A percentile compares a stretch with the other conserved stretches of the same genome.
These are phyloP conservation scores for Diaporthe vexans DNA, from an alignment of 2,329 filamentous ascomycete genomes.

Conservation along the genomic window DNA sequence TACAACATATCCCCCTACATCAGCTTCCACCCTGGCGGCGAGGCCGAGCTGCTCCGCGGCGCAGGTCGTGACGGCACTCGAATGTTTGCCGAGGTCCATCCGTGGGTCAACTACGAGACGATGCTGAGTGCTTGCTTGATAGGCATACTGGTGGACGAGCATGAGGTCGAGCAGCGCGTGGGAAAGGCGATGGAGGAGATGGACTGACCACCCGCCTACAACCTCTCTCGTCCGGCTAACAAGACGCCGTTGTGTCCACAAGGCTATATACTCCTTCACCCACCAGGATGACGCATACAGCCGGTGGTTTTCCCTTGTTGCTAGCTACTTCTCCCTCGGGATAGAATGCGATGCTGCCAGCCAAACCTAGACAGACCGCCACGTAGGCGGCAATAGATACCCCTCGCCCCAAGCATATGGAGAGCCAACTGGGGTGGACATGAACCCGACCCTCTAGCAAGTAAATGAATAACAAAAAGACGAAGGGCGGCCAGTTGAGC, in stretches of 20 bases:
- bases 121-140: slow-evolving; percentile 76
- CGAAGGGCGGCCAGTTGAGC: background rate
- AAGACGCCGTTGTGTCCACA: background rate
- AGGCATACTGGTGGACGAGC: slow-evolving; percentile 74
- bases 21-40: slow-evolving; percentile 90
- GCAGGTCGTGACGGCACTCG: slow-evolving; percentile 74
- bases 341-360: background rate
- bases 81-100: slow-evolving; percentile 76
- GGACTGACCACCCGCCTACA: slow-evolving; percentile 58
- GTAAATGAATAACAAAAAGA: background rate
- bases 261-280: too few relatives aligned
- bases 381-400: slow-evolving; percentile 21
- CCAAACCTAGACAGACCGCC: slow-evolving; percentile 18
- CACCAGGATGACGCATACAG: slow-evolving; percentile 3
- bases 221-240: background rate
- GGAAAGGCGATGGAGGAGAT: slow-evolving; percentile 69
- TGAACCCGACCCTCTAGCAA: background rate
- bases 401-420: background rate
- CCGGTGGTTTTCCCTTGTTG: background rate
- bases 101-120: slow-evolving; percentile 80
- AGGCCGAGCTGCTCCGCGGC: slow-evolving; percentile 76
- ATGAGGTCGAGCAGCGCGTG: slow-evolving; percentile 54
- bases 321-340: background rate
- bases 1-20: slow-evolving; percentile 95
- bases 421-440: background rate